Conservation (phyloP, 1,139 yeast genomes). For the Suhomyces taliae region DNA sequence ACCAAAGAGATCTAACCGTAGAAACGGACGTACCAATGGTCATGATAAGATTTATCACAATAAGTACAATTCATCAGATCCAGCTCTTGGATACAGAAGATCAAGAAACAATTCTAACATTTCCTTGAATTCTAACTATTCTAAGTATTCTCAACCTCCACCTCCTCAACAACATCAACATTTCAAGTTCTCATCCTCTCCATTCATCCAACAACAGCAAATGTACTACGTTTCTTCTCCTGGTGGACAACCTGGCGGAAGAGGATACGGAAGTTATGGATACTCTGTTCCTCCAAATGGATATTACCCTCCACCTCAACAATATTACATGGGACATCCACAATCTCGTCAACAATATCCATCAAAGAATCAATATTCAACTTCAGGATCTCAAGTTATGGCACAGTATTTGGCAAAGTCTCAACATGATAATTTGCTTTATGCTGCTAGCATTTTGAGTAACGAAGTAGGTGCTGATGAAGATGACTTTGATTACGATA, state of each 20-base stretch:
- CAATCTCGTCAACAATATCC: conserved; percentile 7
- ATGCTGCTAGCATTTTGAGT: conserved; percentile 51
- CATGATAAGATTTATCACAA: conserved; percentile 10
- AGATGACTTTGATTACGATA: conserved; percentile 4
- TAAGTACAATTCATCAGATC: conserved; percentile 12
- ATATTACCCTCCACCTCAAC: conserved; percentile 13
- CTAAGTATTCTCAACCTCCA: conserved; percentile 15
- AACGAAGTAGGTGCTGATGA: conserved; percentile 19
- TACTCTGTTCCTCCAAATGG: conserved; percentile 12
- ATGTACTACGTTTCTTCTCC: conserved; percentile 12
- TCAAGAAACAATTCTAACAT: conserved; percentile 25
- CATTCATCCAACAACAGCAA: conserved; percentile 20
- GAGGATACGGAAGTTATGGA: conserved; percentile 7
- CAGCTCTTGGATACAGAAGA: conserved; percentile 10
- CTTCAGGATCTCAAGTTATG: conserved; percentile 74
- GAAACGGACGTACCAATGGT: conserved; percentile 5
- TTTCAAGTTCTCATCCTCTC: conserved; percentile 16
- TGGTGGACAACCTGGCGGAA: conserved; percentile 4
- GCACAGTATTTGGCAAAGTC: conserved; percentile 73
- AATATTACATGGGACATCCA: conserved; percentile 9
- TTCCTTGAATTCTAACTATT: conserved; percentile 24
- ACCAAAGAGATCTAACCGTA: conserved; percentile 7
- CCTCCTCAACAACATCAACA: conserved; percentile 8
- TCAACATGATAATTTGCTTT: conserved; percentile 60
- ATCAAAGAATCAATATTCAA: conserved; percentile 23